These are phyloP conservation scores for Fusarium verticillioides DNA, from an alignment of 2,329 filamentous ascomycete genomes.

Conservation along the genomic window DNA sequence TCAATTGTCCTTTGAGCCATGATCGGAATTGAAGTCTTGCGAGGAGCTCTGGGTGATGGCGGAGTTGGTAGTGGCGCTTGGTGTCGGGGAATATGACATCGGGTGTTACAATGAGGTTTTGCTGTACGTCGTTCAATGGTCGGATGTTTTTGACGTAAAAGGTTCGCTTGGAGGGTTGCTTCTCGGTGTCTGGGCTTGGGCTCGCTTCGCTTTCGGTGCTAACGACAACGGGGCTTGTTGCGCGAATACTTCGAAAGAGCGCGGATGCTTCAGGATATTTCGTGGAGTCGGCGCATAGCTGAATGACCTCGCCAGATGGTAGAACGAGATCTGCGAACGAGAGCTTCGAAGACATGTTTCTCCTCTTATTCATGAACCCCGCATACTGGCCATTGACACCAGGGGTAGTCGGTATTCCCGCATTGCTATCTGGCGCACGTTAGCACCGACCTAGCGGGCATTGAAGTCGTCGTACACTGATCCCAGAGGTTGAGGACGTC, in stretches of 20 bases:
- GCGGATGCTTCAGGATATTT: constrained; percentile 52
- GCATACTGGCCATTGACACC: constrained; percentile 36
- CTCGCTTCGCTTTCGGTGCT: constrained; percentile 51
- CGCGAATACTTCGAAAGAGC: constrained; percentile 57
- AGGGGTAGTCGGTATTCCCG: constrained; percentile 34
- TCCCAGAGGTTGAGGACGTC: constrained; percentile 46
- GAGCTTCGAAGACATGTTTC: constrained; percentile 74
- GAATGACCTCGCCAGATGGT: constrained; percentile 54
- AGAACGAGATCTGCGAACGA: constrained; percentile 72
- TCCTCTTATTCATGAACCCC: constrained; percentile 78
- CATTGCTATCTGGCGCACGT: constrained; percentile 43
- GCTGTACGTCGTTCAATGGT: constrained; percentile 52
- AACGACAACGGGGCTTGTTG: constrained; percentile 65
- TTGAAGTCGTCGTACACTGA: constrained; percentile 42
- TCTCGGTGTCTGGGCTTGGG: constrained; percentile 33
- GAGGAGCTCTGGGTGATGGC: constrained; percentile 75
- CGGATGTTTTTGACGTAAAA: constrained; percentile 69
- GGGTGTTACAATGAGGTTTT: constrained; percentile 79
- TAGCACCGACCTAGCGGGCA: background rate
- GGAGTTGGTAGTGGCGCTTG: constrained; percentile 84
- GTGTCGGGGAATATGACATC: constrained; percentile 79
- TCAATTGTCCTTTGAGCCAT: constrained; percentile 63
- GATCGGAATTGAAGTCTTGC: constrained; percentile 78
- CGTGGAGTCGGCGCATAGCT: constrained; percentile 57
- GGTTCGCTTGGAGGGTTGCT: constrained; percentile 59